Percentiles rank a stretch among this genome's conserved stretches.
Evolutionary conservation across 495 filamentous ascomycete species (phyloP).

Genomic region (Chaetomium tenue): DNA sequence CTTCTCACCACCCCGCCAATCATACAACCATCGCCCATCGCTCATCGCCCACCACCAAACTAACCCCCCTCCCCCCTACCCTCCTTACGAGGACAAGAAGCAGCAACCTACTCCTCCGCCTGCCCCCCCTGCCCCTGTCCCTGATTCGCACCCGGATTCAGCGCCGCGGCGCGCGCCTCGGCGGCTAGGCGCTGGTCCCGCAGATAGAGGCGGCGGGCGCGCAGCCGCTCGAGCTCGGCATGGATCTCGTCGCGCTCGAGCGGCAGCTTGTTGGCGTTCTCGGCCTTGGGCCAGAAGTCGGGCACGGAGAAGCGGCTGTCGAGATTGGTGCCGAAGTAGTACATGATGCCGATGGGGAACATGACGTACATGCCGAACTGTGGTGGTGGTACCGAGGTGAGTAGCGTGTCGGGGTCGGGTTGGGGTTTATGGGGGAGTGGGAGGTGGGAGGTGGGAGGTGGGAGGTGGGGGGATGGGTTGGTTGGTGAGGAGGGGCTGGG

Average conservation of each 20-base stretch:
- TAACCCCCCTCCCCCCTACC: too few relatives aligned
- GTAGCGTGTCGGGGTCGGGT: neutral
- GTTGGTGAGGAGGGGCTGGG: neutral
- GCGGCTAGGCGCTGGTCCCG: conserved; percentile 58
- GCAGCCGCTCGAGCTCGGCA: conserved; percentile 71
- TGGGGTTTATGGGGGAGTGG: neutral
- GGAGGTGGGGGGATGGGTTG: neutral
- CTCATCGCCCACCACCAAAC: too few relatives aligned
- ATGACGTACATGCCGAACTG: conserved; percentile 98
- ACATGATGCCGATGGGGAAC: conserved; percentile 99
- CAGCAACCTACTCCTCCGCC: conserved; percentile 21
- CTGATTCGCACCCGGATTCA: conserved; percentile 34
- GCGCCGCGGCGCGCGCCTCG: conserved; percentile 38
- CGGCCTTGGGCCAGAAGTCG: conserved; percentile 89
- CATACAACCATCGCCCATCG: neutral
- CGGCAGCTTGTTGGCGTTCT: conserved; percentile 84
- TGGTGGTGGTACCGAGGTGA: neutral
- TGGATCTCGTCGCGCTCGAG: conserved; percentile 84
- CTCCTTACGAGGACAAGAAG: neutral
- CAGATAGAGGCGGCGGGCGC: conserved; percentile 56
- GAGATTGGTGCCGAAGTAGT: conserved; percentile 99
- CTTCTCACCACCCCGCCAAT: neutral
- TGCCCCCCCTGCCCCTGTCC: conserved; percentile 35
- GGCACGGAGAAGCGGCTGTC: conserved; percentile 83
- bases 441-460: neutral